phyloP scores from a whole-genome alignment of 2,329 filamentous ascomycete species.

The Hypoxylon sp. region DNA sequence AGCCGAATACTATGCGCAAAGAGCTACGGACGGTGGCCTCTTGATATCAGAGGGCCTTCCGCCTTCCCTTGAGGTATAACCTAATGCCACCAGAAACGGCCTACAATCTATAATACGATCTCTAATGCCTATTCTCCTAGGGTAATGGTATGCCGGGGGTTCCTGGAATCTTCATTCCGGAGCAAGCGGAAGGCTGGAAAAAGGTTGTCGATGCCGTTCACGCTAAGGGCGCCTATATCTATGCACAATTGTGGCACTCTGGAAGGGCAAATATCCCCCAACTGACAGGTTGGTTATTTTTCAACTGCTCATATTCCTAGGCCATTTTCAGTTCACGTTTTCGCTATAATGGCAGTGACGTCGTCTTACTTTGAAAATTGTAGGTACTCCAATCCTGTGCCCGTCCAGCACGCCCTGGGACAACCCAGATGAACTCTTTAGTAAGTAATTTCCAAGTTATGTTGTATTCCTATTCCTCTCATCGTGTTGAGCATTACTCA shows the following conservation, averaged over 20 bases:
- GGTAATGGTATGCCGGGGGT: slow-evolving; percentile 17
- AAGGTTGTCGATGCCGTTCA: slow-evolving; percentile 21
- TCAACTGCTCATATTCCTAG: neutral
- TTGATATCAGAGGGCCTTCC: slow-evolving; percentile 19
- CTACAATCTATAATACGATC: neutral
- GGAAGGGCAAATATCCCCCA: slow-evolving; percentile 24
- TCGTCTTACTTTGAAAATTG: neutral
- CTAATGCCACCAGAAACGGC: neutral
- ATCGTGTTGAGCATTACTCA: neutral
- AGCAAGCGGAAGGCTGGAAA: slow-evolving; percentile 17
- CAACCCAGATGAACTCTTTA: slow-evolving; percentile 10
- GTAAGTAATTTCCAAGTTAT: neutral
- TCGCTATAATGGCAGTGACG: neutral
- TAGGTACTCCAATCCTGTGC: slow-evolving; percentile 15
- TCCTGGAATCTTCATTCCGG: slow-evolving; percentile 11
- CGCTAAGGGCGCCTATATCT: slow-evolving; percentile 15
- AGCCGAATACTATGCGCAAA: slow-evolving; percentile 18
- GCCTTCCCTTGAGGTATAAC: slow-evolving; percentile 17
- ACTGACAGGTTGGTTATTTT: slow-evolving; percentile 4
- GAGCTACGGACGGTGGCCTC: slow-evolving; percentile 19
- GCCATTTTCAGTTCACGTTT: neutral
- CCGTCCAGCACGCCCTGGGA: slow-evolving; percentile 18
- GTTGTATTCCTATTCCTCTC: neutral
- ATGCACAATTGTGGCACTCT: slow-evolving; percentile 21
- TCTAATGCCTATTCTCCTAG: slow-evolving; percentile 7